Evolutionary conservation across 352 stramenopile species (phyloP).

Genomic region (Globisporangium takayamanum): DNA sequence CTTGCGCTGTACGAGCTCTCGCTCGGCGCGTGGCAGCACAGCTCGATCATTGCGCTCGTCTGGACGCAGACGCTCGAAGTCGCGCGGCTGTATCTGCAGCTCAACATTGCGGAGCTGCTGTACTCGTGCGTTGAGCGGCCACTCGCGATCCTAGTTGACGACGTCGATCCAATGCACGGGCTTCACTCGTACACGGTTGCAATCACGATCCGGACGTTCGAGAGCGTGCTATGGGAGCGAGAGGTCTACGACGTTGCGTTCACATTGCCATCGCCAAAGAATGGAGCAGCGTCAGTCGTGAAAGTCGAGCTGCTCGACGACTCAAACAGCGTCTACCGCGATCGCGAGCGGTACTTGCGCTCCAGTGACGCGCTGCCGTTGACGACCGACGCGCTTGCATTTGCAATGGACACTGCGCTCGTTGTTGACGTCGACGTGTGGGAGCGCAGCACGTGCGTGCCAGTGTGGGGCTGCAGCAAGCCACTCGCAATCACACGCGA

Average conservation of each 20-base stretch:
- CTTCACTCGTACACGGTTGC: slow-evolving; percentile 45
- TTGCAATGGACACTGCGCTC: slow-evolving; percentile 28
- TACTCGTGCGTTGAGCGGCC: slow-evolving; percentile 28
- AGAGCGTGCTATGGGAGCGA: slow-evolving; percentile 40
- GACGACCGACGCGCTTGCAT: slow-evolving; percentile 36
- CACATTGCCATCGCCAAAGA: background rate
- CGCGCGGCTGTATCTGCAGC: slow-evolving; percentile 38
- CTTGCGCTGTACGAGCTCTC: slow-evolving; percentile 47
- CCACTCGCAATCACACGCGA: slow-evolving; percentile 14
- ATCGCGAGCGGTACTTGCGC: slow-evolving; percentile 30
- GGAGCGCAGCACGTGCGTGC: slow-evolving; percentile 35
- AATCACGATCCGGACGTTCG: slow-evolving; percentile 34
- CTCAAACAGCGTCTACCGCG: slow-evolving; percentile 21
- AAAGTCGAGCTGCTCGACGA: slow-evolving; percentile 28
- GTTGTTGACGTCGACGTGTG: slow-evolving; percentile 53
- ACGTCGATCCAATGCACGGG: slow-evolving; percentile 35
- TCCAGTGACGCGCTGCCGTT: slow-evolving; percentile 18
- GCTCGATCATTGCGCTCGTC: slow-evolving; percentile 43
- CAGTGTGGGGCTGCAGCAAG: slow-evolving; percentile 42
- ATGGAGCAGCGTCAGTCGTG: slow-evolving; percentile 1
- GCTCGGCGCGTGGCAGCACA: slow-evolving; percentile 29
- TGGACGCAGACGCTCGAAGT: slow-evolving; percentile 39
- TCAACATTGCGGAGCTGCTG: slow-evolving; percentile 40
- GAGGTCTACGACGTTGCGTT: slow-evolving; percentile 47
- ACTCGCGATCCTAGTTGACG: slow-evolving; percentile 24